A percentile compares a stretch with the other conserved stretches of the same genome.
Evolutionary conservation across 225 moss, liverwort and hornwort species (phyloP).

Genomic region (Thuidium tamariscinum): DNA sequence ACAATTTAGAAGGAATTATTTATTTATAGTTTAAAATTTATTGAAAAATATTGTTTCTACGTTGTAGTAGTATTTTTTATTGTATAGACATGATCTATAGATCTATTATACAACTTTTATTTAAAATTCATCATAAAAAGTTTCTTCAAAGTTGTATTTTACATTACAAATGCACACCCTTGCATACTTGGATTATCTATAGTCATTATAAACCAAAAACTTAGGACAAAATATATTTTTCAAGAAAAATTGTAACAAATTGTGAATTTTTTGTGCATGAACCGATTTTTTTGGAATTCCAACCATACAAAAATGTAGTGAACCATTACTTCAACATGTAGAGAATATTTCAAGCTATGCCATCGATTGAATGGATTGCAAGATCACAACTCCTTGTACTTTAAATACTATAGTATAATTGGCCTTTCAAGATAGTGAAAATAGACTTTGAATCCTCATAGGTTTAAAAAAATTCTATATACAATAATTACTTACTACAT

Average conservation of each 20-base stretch:
- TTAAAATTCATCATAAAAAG: fast-evolving
- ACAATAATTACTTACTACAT: no score
- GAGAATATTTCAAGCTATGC: background rate
- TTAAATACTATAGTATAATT: background rate
- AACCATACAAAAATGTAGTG: background rate
- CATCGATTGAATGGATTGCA: background rate
- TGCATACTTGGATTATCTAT: background rate
- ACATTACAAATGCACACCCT: background rate
- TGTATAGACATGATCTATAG: background rate
- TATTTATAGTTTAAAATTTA: background rate
- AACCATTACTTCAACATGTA: background rate
- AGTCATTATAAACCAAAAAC: fast-evolving
- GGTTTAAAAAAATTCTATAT: no score
- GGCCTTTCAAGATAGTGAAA: fast-evolving
- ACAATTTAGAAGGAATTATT: background rate
- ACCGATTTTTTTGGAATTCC: background rate
- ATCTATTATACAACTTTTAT: background rate
- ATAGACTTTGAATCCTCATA: background rate
- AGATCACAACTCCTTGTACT: background rate
- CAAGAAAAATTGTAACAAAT: background rate
- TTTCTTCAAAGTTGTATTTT: background rate
- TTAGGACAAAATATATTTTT: fast-evolving
- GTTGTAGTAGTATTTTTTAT: background rate
- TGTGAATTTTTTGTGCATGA: background rate
- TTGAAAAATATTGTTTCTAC: background rate